These are phyloP conservation scores for Didymella segeticola DNA, from an alignment of 2,329 filamentous ascomycete species.

Conservation along the genomic window DNA sequence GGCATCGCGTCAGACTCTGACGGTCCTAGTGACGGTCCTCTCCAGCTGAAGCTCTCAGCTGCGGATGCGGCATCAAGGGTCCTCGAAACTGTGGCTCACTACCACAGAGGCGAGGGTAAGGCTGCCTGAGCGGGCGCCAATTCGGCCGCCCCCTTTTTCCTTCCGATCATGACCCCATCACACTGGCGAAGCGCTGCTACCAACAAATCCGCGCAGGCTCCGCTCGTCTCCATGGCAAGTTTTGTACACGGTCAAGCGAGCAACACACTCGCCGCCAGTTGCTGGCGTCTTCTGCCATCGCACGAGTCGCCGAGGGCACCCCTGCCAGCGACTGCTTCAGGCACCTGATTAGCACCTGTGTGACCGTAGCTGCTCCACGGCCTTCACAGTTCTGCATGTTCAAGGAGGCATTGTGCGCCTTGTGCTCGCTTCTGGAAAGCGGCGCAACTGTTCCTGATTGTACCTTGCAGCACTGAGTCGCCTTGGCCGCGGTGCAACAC, in stretches of 20 bases:
- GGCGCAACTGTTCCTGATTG: conserved; percentile 34
- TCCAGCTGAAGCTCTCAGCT: background rate
- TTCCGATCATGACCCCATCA: conserved; percentile 16
- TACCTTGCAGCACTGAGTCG: conserved; percentile 46
- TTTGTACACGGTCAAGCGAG: conserved; percentile 13
- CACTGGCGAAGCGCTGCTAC: conserved; percentile 31
- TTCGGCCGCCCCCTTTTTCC: conserved; percentile 31
- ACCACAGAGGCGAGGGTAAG: conserved; percentile 4
- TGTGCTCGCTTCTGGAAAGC: conserved; percentile 37
- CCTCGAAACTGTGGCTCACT: conserved; percentile 2
- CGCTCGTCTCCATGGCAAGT: conserved; percentile 21
- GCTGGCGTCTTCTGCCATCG: conserved; percentile 19
- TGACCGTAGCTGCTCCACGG: conserved; percentile 31
- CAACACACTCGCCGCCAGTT: conserved; percentile 20
- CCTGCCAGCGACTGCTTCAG: conserved; percentile 29
- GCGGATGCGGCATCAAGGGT: background rate
- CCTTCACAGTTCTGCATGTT: conserved; percentile 38
- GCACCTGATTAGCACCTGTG: conserved; percentile 30
- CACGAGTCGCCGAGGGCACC: conserved; percentile 32
- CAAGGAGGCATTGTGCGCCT: conserved; percentile 40
- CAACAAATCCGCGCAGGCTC: conserved; percentile 26
- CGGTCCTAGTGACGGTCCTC: background rate
- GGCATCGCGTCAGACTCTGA: background rate
- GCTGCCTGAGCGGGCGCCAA: conserved; percentile 26
- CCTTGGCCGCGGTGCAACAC: conserved; percentile 36